Evolutionary conservation across 805 yeast genomes (phyloP).

Genomic region (Candida glaebosa): DNA sequence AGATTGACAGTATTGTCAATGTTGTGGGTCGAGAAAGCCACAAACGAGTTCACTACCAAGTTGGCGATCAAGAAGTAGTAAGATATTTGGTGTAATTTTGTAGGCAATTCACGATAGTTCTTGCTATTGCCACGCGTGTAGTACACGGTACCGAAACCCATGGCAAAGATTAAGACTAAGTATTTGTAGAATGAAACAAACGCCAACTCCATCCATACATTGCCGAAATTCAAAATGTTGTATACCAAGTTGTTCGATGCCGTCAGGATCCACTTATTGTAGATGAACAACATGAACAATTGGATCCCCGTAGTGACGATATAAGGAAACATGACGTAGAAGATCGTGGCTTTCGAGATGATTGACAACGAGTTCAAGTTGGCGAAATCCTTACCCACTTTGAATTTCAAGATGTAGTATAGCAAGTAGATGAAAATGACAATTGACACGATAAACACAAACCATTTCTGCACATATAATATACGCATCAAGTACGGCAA

Average conservation of each 20-base stretch:
- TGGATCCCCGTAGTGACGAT: conserved; percentile 6
- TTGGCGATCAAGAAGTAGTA: conserved; percentile 5
- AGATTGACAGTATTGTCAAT: conserved; percentile 1
- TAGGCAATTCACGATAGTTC: conserved; percentile 23
- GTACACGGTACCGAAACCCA: conserved; percentile 36
- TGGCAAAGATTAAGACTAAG: conserved; percentile 22
- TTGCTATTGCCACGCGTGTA: conserved; percentile 20
- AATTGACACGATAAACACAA: conserved; percentile 13
- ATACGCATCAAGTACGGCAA: conserved; percentile 16
- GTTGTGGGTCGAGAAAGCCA: neutral
- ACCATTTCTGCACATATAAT: conserved; percentile 14
- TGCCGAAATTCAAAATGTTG: neutral
- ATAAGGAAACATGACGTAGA: conserved; percentile 22
- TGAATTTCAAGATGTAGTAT: conserved; percentile 21
- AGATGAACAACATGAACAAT: conserved; percentile 6
- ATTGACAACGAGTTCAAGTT: conserved; percentile 25
- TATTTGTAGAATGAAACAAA: conserved; percentile 10
- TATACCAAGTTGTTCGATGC: conserved; percentile 1
- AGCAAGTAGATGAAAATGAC: conserved; percentile 19
- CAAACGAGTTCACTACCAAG: neutral
- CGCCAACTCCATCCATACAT: conserved; percentile 5
- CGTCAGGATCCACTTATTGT: conserved; percentile 12
- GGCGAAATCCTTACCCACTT: conserved; percentile 23
- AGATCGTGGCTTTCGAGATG: conserved; percentile 24
- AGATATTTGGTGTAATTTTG: conserved; percentile 8